These are phyloP conservation scores for Yarrowia osloensis DNA, from an alignment of 805 yeast species.

Conservation along the genomic window DNA sequence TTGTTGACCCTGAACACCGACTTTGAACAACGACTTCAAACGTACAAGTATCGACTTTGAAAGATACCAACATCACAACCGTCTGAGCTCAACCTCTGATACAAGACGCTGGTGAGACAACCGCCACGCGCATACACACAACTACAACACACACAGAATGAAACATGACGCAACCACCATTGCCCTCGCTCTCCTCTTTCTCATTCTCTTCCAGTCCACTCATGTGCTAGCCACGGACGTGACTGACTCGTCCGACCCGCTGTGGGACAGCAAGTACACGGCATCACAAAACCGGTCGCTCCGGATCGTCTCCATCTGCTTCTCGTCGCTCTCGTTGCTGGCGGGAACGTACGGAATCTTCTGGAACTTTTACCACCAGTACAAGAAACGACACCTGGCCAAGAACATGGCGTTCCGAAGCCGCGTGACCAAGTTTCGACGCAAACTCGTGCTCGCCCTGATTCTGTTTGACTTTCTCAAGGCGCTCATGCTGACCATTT, in stretches of 20 bases:
- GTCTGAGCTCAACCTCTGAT: too few species aligned
- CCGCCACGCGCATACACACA: neutral
- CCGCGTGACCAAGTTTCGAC: conserved; percentile 39
- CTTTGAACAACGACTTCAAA: too few species aligned
- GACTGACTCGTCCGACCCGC: neutral
- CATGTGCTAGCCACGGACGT: neutral
- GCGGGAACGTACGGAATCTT: conserved; percentile 13
- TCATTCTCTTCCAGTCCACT: neutral
- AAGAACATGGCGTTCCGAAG: neutral
- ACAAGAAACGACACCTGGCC: neutral
- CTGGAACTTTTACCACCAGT: conserved; percentile 21
- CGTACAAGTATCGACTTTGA: too few species aligned
- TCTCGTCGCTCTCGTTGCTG: neutral
- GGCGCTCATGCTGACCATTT: conserved; percentile 62
- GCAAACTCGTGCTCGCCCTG: conserved; percentile 66
- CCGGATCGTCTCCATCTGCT: conserved; percentile 11
- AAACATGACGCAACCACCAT: conserved; percentile 12
- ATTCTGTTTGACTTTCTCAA: conserved; percentile 75
- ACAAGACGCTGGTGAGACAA: too few species aligned
- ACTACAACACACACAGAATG: conserved; percentile 8
- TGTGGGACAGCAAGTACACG: conserved; percentile 23
- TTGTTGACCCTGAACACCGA: too few species aligned
- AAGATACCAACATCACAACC: too few species aligned
- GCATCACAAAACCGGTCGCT: conserved; percentile 8
- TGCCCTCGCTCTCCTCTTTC: conserved; percentile 1